These are phyloP conservation scores for Cyclotella sp. DNA, from an alignment of 108 stramenopile genomes.

Conservation along the genomic window DNA sequence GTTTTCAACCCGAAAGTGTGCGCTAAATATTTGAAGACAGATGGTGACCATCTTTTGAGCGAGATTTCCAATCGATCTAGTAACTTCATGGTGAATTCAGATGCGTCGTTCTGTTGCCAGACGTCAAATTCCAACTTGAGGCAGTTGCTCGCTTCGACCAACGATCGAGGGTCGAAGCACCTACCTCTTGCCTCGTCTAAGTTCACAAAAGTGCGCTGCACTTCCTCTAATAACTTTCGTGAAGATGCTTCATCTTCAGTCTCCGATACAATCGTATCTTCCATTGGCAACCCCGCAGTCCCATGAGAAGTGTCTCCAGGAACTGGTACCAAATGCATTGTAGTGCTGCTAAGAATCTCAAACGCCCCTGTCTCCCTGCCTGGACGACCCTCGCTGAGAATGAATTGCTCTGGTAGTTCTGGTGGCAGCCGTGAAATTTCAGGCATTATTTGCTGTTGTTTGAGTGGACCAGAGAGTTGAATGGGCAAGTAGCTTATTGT, in stretches of 20 bases:
- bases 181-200: constrained; percentile 86
- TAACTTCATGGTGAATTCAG: constrained; percentile 96
- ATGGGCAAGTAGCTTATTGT: constrained; percentile 79
- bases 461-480: constrained; percentile 53
- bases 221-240: constrained; percentile 91
- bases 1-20: constrained; percentile 87
- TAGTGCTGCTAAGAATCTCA: constrained; percentile 59
- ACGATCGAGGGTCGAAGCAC: constrained; percentile 91
- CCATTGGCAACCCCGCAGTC: constrained; percentile 14
- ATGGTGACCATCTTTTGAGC: constrained; percentile 86
- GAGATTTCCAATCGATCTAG: constrained; percentile 92
- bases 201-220: constrained; percentile 95
- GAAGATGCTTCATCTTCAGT: constrained; percentile 80
- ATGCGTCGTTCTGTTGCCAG: constrained; percentile 99
- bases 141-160: constrained; percentile 94
- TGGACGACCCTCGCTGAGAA: constrained; percentile 86
- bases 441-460: constrained; percentile 49
- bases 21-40: constrained; percentile 79
- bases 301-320: constrained; percentile 31
- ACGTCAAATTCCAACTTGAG: constrained; percentile 97
- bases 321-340: not conserved
- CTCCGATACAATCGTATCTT: not conserved
- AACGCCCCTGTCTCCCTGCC: constrained; percentile 95
- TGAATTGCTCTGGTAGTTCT: constrained; percentile 79
- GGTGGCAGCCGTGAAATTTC: constrained; percentile 65